Conservation (phyloP, 2,329 filamentous ascomycete species). For the Exophiala viscosa region DNA sequence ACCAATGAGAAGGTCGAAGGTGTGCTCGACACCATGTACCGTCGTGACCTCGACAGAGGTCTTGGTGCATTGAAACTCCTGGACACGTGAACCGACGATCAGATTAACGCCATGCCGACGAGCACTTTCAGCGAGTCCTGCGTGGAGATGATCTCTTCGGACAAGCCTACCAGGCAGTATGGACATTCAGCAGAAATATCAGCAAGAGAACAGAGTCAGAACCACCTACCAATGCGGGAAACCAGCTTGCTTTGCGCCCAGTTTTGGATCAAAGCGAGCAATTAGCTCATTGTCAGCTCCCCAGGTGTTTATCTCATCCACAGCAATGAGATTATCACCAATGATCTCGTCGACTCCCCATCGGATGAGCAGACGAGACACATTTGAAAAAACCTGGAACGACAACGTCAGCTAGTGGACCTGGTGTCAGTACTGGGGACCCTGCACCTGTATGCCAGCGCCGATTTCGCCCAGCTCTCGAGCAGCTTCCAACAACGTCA, state of each 20-base stretch:
- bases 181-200: neutral
- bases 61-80: slow-evolving; percentile 30
- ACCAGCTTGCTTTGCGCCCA: slow-evolving; percentile 17
- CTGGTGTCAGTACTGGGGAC: neutral
- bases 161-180: slow-evolving; percentile 36
- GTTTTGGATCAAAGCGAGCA: slow-evolving; percentile 13
- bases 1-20: slow-evolving; percentile 39
- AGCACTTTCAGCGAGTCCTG: slow-evolving; percentile 41
- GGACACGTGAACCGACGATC: slow-evolving; percentile 38
- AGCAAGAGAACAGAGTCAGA: neutral
- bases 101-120: slow-evolving; percentile 38
- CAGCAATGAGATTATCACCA: slow-evolving; percentile 40
- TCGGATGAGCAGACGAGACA: slow-evolving; percentile 37
- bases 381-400: slow-evolving; percentile 41
- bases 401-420: neutral
- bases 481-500: slow-evolving; percentile 43
- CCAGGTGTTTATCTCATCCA: slow-evolving; percentile 40
- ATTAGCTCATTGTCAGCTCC: slow-evolving; percentile 26
- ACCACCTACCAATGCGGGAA: slow-evolving; percentile 18
- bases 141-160: slow-evolving; percentile 47
- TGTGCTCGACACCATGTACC: slow-evolving; percentile 28
- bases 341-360: slow-evolving; percentile 42
- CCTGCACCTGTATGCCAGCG: slow-evolving; percentile 27
- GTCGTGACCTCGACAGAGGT: slow-evolving; percentile 18
- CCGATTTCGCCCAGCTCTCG: slow-evolving; percentile 41